These are phyloP conservation scores for Cercospora nicotianae DNA, from an alignment of 2,329 filamentous ascomycete genomes.

Conservation along the genomic window DNA sequence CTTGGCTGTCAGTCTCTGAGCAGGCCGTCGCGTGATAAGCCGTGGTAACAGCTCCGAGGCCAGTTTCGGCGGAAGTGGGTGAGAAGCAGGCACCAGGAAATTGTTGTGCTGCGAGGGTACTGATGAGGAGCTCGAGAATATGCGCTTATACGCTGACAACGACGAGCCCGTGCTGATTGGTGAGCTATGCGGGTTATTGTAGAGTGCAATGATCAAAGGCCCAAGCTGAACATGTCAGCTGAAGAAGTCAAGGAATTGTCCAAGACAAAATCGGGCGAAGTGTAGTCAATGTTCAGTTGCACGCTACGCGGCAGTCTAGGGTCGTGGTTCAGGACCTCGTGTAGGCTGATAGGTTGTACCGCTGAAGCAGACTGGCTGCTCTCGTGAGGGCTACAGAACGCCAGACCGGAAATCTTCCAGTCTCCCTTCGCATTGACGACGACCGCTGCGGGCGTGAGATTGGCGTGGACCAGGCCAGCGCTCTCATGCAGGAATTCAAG, in stretches of 20 bases:
- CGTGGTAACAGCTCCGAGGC: slow-evolving; percentile 73
- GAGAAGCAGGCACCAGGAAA: slow-evolving; percentile 68
- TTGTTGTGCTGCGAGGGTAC: slow-evolving; percentile 79
- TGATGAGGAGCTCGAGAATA: slow-evolving; percentile 75
- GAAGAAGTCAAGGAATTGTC: slow-evolving; percentile 82
- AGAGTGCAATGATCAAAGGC: slow-evolving; percentile 84
- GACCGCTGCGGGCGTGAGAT: slow-evolving; percentile 89
- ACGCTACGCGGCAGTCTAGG: slow-evolving; percentile 77
- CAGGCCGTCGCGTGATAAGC: slow-evolving; percentile 82
- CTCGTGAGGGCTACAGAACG: slow-evolving; percentile 81
- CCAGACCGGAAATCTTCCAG: slow-evolving; percentile 96
- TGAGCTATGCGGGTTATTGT: slow-evolving; percentile 90
- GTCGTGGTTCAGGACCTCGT: slow-evolving; percentile 82
- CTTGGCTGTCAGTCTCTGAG: slow-evolving; percentile 79
- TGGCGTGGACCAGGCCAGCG: slow-evolving; percentile 88
- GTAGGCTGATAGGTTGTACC: slow-evolving; percentile 75
- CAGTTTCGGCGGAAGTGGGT: slow-evolving; percentile 77
- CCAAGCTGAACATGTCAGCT: slow-evolving; percentile 92
- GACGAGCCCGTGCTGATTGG: slow-evolving; percentile 82
- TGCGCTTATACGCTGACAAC: slow-evolving; percentile 77
- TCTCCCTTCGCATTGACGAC: slow-evolving; percentile 96
- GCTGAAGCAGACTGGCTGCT: slow-evolving; percentile 66
- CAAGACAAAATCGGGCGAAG: slow-evolving; percentile 90
- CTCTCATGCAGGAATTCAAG: slow-evolving; percentile 95
- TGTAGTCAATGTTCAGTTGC: slow-evolving; percentile 89